Conservation (phyloP, 148 eudicot species). For the Vaccinium darrowii region DNA sequence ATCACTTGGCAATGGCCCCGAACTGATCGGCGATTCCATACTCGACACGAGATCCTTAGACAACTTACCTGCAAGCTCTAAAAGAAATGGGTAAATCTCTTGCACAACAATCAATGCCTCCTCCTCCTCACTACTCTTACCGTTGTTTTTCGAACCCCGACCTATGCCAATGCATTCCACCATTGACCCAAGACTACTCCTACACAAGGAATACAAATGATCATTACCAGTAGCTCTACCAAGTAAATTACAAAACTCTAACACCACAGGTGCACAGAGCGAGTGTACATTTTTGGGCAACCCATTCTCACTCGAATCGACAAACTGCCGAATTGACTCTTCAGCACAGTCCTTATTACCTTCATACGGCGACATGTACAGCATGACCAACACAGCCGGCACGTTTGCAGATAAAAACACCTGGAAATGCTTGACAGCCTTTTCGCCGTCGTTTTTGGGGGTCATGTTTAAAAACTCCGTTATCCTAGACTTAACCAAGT, state of each 20-base stretch:
- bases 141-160: constrained; percentile 9
- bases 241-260: constrained; percentile 73
- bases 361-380: constrained; percentile 45
- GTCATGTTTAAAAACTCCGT: constrained; percentile 23
- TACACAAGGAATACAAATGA: constrained; percentile 46
- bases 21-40: constrained; percentile 14
- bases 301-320: constrained; percentile 21
- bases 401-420: constrained; percentile 53
- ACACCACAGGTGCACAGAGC: constrained; percentile 42
- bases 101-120: constrained; percentile 24
- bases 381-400: constrained; percentile 56
- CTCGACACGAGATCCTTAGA: constrained; percentile 28
- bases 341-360: constrained; percentile 39
- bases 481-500: constrained; percentile 2
- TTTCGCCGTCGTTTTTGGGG: constrained; percentile 16
- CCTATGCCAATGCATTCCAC: constrained; percentile 31
- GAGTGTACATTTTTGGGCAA: constrained; percentile 15
- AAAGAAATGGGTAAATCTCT: constrained; percentile 54
- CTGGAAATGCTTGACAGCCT: constrained; percentile 29
- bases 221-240: constrained; percentile 32
- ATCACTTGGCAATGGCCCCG: constrained; percentile 35
- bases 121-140: neutral
- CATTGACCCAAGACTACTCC: constrained; percentile 62
- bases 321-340: constrained; percentile 47
- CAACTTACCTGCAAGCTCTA: constrained; percentile 50